Evolutionary conservation across 768 basidiomycete species (phyloP), one percentile per base, ranked within the genome.

Genomic region (Amanita muscaria): DNA sequence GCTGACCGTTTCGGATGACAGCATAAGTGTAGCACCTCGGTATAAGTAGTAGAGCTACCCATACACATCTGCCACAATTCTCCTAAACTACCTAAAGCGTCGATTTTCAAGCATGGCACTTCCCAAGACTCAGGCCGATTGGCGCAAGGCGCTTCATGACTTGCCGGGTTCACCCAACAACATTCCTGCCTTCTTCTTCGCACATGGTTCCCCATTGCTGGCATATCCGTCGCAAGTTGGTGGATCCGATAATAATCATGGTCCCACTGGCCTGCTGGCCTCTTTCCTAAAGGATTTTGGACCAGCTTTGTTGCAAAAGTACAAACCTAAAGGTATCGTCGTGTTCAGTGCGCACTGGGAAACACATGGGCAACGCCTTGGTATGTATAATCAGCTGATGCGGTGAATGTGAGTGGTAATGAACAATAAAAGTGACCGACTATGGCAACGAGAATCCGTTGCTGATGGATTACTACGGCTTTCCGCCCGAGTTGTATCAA

Each of bases 271-370:
- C 0, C 70, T 73, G 1, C 63, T 84, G 14, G 74, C 73, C 1
- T 53, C 55, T 10, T 88, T 88, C 58, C 59, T 87, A 51, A 65
- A 62, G 34, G 66, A 79, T 46, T 85, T 88, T 60, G 84, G 84
- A 0, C 76, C 78, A 1, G 66, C 65, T 0, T 56, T 87, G 22
- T 53, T 86, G 32, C 55, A 73, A 45, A 88, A 86, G 59, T 89
- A 89, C 60, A 68, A 76, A 37, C 85, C 85, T 2, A 80, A 77
- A 55, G 85, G 74, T n/a, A 80, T 87, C 42, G 74, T 88, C 4
- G 83, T 88, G 1, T 86, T 88, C 64, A 84, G 80, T 50, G 86
- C 87, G 9, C 87, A 88, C 54, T 88, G 83, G 83, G 86, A 89
- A 56, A 80, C 83, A 1, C 41, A 46, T 9, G 69, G 64, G 2